Base-by-base conservation (phyloP, 805 yeast species). In the Candida stauntonica region DNA sequence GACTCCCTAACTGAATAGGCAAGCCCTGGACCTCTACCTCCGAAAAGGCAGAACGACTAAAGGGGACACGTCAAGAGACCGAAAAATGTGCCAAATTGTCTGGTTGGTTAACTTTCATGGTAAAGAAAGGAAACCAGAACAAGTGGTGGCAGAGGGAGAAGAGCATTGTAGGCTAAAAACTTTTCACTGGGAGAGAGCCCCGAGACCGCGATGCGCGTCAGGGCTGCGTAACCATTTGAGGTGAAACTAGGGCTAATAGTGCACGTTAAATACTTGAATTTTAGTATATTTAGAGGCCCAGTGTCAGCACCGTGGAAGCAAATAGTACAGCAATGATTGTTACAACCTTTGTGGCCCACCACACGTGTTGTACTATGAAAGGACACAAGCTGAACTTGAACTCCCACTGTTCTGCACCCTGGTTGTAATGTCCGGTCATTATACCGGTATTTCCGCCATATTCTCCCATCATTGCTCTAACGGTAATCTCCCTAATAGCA, bases 381-480 rank as follows among this genome's bases (percentile, higher is more conserved):
- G 88, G 81, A 63, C 99, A 93, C 43, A 82, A 66, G 5, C 73
- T 60, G 63, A 77, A 91, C 19, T 71, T 63, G 66, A 85, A 89
- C 14, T 71, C 72, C 91, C 94, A 83, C 15, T 54, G 51, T 2
- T 60, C 51, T 0, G 59, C 45, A 1, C 41, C 45, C 12, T 62
- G 47, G 51, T 77, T 67, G 57, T 75, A 82, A 36, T 70, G 76
- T 2, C 95, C 97, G 1, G 88, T 81, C 47, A 93, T 62, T 11
- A 93, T 62, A 0, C 98, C 99, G 2, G 88, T 75, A 51, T 83
- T 85, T 3, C 99, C 99, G 42, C 81, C 84, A 52, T 69, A 93
- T 55, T 93, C 96, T 14, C 99, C 99, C 98, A 93, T 93, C 79
- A 91, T 84, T 14, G 96, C 78, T 41, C 89, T 68, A 17, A 93